phyloP scores from a whole-genome alignment of 2,329 filamentous ascomycete species.

The Stachybotrys chlorohalonatus region DNA sequence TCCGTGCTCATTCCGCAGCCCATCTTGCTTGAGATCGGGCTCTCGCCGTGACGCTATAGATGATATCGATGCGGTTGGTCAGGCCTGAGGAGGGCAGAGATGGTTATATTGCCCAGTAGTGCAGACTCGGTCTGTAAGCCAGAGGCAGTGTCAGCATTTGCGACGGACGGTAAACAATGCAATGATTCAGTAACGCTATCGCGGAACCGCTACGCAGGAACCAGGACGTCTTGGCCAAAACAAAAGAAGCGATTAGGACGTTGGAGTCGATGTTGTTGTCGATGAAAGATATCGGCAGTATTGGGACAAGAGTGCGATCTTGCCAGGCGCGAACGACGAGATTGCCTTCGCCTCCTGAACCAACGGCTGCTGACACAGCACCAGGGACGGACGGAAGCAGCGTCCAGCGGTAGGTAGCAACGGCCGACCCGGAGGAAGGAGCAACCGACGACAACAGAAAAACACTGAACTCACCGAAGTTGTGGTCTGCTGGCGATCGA shows the following conservation, averaged over 20 bases:
- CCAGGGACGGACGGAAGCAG: neutral
- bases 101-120: neutral
- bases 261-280: too few species aligned
- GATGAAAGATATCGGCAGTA: neutral
- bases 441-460: neutral
- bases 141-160: neutral
- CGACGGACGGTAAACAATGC: neutral
- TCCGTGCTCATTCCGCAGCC: conserved; percentile 99
- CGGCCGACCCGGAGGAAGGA: neutral
- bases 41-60: conserved; percentile 6
- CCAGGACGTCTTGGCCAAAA: too few species aligned
- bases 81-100: neutral
- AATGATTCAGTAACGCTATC: too few species aligned
- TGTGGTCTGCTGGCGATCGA: conserved; percentile 6
- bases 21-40: conserved; percentile 58
- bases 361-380: neutral
- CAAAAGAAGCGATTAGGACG: too few species aligned
- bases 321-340: neutral
- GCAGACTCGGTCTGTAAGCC: neutral
- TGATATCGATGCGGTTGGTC: neutral
- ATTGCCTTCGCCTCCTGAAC: neutral
- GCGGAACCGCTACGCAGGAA: too few species aligned
- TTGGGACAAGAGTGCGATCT: neutral
- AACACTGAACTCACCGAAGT: neutral
- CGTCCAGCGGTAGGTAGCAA: neutral